These are phyloP conservation scores for Celoporthe dispersa DNA, from an alignment of 2,329 filamentous ascomycete species.

Conservation along the genomic window DNA sequence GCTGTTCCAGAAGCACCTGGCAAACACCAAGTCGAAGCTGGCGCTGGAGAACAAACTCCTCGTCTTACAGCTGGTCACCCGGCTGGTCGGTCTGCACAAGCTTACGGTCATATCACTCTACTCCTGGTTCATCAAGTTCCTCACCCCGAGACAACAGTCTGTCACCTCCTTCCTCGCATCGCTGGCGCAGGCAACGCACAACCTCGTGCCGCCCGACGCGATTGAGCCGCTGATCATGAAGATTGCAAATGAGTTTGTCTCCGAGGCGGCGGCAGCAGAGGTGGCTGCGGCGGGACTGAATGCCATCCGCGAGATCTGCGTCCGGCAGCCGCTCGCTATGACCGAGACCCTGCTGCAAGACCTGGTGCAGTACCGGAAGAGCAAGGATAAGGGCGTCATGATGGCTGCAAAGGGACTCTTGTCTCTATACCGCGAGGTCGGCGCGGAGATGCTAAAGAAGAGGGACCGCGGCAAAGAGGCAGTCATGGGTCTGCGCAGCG, in stretches of 20 bases:
- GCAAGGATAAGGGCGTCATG: constrained; percentile 98
- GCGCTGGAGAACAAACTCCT: constrained; percentile 86
- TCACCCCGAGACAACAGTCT: constrained; percentile 84
- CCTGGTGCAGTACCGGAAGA: constrained; percentile 92
- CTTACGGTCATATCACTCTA: constrained; percentile 88
- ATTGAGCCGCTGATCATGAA: constrained; percentile 90
- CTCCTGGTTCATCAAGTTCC: constrained; percentile 93
- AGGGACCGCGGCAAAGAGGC: constrained; percentile 91
- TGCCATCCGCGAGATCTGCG: constrained; percentile 92
- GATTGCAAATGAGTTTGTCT: constrained; percentile 98
- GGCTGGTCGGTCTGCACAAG: constrained; percentile 90
- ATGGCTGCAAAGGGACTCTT: constrained; percentile 96
- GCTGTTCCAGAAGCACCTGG: constrained; percentile 88
- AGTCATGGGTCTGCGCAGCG: constrained; percentile 75
- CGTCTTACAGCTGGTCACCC: constrained; percentile 88
- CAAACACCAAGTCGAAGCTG: constrained; percentile 82
- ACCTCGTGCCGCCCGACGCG: constrained; percentile 87
- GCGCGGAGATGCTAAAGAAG: constrained; percentile 85
- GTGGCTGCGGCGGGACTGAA: constrained; percentile 92
- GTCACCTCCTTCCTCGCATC: constrained; percentile 94
- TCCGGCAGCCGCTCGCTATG: constrained; percentile 93
- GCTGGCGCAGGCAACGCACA: constrained; percentile 88
- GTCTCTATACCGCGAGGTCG: constrained; percentile 88
- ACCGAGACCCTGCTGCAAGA: constrained; percentile 94
- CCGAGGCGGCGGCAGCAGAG: constrained; percentile 87